A percentile compares a stretch with the other conserved stretches of the same genome.
Conservation (phyloP, 78 protist genomes). For the Speleostelium caveatum region DNA sequence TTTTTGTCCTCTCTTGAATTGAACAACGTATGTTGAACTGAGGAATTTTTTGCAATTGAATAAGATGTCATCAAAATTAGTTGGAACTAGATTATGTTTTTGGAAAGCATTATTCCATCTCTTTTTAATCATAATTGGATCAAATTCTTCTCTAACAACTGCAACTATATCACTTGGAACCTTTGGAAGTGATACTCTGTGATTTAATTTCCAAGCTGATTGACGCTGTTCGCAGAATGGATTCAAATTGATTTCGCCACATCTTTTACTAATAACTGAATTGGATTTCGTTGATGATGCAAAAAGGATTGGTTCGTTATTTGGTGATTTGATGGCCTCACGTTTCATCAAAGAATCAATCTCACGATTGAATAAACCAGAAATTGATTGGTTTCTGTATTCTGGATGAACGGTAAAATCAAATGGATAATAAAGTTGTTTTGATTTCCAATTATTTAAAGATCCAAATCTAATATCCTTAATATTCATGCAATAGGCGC, state of each 20-base stretch:
- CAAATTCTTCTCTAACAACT: background rate
- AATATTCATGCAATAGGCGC: background rate
- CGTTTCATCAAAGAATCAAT: background rate
- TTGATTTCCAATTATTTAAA: too few relatives aligned
- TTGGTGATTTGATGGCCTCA: background rate
- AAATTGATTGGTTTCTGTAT: background rate
- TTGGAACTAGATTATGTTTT: conserved; percentile 16
- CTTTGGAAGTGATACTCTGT: background rate
- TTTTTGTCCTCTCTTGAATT: background rate
- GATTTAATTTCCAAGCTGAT: conserved; percentile 16
- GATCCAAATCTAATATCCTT: background rate
- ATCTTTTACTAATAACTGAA: background rate
- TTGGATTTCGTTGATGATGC: background rate
- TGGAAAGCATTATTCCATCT: conserved; percentile 2
- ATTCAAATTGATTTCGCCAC: background rate
- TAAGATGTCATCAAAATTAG: conserved; percentile 8
- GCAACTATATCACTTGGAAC: background rate
- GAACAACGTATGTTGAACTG: background rate
- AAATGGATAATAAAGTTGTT: background rate
- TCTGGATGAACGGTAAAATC: conserved; percentile 7
- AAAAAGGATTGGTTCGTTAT: background rate
- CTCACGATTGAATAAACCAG: background rate
- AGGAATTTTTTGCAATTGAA: background rate
- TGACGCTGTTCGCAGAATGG: conserved; percentile 20
- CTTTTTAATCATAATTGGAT: background rate